Conservation (phyloP, 2,329 filamentous ascomycete genomes). For the Penicillium oxalicum region DNA sequence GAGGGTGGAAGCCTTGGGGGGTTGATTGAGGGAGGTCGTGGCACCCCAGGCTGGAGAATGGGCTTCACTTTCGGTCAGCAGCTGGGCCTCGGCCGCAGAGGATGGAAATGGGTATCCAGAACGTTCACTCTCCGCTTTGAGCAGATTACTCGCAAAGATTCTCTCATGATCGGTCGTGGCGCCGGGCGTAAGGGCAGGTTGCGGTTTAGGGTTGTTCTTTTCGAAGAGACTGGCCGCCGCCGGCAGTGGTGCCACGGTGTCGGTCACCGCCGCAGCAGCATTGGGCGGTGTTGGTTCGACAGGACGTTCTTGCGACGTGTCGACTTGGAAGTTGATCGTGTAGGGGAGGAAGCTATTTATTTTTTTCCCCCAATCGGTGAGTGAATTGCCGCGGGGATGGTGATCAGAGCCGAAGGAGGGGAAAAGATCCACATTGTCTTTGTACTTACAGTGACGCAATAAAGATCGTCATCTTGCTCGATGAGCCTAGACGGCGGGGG, state of each 20-base stretch:
- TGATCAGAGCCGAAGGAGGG: neutral
- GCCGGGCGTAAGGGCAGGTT: constrained; percentile 33
- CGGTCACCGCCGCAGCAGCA: constrained; percentile 20
- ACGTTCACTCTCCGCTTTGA: constrained; percentile 21
- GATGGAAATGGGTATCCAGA: constrained; percentile 28
- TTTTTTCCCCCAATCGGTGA: constrained; percentile 4
- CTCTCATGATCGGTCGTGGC: constrained; percentile 39
- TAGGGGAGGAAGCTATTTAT: constrained; percentile 74
- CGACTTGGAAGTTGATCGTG: constrained; percentile 78
- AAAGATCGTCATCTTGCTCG: constrained; percentile 51
- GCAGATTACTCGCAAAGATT: constrained; percentile 31
- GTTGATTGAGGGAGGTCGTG: constrained; percentile 63
- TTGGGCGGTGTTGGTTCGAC: constrained; percentile 32
- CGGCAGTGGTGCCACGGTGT: constrained; percentile 21
- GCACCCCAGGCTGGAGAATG: constrained; percentile 71
- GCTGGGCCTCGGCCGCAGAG: constrained; percentile 38
- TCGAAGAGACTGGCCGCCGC: constrained; percentile 34
- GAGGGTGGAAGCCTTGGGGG: constrained; percentile 61
- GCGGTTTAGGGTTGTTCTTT: constrained; percentile 18
- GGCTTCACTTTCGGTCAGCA: constrained; percentile 65
- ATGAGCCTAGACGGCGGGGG: constrained; percentile 7
- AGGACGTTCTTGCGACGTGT: constrained; percentile 36
- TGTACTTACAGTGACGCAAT: constrained; percentile 53
- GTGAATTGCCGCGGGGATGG: no score
- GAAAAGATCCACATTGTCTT: neutral